Percentiles rank a stretch among this genome's conserved stretches.
Evolutionary conservation across 2,329 filamentous ascomycete species (phyloP).

Genomic region (Apiospora arundinis): DNA sequence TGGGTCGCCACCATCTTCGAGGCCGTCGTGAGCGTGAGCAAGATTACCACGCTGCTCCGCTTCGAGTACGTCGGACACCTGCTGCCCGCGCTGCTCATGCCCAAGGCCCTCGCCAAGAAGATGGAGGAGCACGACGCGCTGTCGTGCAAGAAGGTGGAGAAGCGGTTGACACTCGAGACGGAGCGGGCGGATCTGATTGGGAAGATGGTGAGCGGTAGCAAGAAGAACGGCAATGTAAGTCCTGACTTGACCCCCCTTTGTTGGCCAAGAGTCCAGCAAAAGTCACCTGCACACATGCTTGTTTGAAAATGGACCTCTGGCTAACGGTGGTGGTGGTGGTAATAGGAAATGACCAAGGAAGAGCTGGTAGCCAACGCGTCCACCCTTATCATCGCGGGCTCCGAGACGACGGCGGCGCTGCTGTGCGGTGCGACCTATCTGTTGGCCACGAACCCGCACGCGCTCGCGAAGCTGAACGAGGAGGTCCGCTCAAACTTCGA

Average conservation of each 20-base stretch:
- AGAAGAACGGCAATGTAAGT: constrained; percentile 19
- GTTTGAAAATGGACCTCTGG: no score
- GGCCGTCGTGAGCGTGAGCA: not conserved
- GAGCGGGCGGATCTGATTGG: constrained; percentile 42
- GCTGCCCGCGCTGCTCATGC: not conserved
- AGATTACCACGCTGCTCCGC: constrained; percentile 36
- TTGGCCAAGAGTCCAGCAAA: not conserved
- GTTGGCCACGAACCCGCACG: constrained; percentile 45
- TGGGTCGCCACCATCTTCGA: constrained; percentile 29
- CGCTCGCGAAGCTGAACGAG: constrained; percentile 40
- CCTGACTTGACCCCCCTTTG: no score
- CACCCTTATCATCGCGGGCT: constrained; percentile 51
- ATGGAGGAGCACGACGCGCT: not conserved
- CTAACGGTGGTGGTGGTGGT: not conserved
- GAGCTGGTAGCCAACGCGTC: constrained; percentile 33
- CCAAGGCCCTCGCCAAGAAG: not conserved
- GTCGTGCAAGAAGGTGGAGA: constrained; percentile 11
- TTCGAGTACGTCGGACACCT: not conserved
- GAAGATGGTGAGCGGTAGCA: constrained; percentile 39
- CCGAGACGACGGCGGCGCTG: constrained; percentile 57
- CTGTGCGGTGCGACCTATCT: constrained; percentile 48
- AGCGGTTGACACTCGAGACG: constrained; percentile 35
- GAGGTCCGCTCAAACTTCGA: constrained; percentile 48
- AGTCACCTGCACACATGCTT: no score
- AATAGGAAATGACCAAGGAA: constrained; percentile 28